phyloP scores from a whole-genome alignment of 202 grass and related monocot species.

The Bolboschoenoplectus hybrid region DNA sequence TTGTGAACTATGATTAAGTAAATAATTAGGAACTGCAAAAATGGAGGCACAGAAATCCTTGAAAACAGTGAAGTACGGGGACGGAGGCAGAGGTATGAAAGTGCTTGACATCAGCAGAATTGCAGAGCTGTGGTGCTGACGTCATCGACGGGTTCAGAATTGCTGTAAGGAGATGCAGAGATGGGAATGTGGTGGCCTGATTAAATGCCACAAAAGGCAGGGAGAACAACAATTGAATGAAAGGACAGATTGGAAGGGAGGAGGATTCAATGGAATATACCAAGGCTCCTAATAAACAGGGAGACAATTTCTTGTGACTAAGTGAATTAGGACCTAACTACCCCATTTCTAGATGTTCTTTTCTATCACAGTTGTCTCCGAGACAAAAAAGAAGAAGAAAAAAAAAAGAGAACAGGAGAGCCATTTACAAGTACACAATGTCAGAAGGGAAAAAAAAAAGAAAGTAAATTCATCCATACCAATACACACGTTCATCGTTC shows the following conservation, averaged over 20 bases:
- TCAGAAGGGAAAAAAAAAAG: constrained; percentile 17
- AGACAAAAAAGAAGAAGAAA: not conserved
- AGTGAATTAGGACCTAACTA: not conserved
- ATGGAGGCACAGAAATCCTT: not conserved
- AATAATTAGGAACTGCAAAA: not conserved
- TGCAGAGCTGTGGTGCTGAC: not conserved
- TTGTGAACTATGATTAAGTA: not conserved
- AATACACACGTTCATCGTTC: constrained; percentile 63
- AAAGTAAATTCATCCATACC: constrained; percentile 39
- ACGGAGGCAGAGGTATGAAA: not conserved
- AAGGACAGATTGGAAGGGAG: not conserved
- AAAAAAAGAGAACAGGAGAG: not conserved
- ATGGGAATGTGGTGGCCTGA: not conserved
- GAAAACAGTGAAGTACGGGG: not conserved
- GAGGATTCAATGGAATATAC: not conserved
- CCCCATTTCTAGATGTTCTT: not conserved
- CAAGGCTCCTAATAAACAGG: not conserved
- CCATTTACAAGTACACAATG: not conserved
- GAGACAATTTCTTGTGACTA: not conserved
- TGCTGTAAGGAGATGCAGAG: not conserved
- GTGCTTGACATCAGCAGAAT: not conserved
- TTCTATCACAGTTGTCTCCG: not conserved
- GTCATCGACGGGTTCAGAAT: not conserved
- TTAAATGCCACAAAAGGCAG: not conserved
- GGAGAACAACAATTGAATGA: not conserved